Conservation (phyloP, 371 early-diverging fungal species). For the Mucor sp. region DNA sequence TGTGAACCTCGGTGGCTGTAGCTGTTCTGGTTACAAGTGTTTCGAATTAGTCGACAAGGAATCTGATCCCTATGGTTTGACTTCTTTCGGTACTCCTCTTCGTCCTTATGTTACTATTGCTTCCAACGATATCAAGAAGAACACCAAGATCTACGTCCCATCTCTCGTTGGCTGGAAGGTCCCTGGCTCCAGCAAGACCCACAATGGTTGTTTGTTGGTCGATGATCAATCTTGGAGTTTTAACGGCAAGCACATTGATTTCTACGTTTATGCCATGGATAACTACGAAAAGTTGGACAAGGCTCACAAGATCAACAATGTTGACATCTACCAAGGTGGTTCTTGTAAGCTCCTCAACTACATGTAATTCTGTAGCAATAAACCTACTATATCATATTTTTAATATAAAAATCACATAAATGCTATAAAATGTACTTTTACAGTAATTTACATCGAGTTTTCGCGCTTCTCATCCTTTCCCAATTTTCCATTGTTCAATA, state of each 20-base stretch:
- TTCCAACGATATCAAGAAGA: slow-evolving; percentile 46
- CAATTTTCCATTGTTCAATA: neutral
- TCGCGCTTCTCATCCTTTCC: neutral
- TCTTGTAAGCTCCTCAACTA: slow-evolving; percentile 49
- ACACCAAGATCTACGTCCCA: slow-evolving; percentile 55
- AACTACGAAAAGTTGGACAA: slow-evolving; percentile 43
- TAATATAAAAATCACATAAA: neutral
- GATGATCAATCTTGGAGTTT: slow-evolving; percentile 58
- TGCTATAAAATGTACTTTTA: neutral
- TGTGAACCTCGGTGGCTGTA: slow-evolving; percentile 52
- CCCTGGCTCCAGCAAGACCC: slow-evolving; percentile 43
- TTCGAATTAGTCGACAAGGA: slow-evolving; percentile 44
- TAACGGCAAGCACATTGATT: slow-evolving; percentile 45
- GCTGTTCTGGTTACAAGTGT: slow-evolving; percentile 48
- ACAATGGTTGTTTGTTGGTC: slow-evolving; percentile 54
- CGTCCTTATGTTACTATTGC: slow-evolving; percentile 51
- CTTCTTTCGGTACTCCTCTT: slow-evolving; percentile 46
- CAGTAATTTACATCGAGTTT: slow-evolving; percentile 1
- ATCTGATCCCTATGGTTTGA: slow-evolving; percentile 49
- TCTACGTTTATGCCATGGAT: slow-evolving; percentile 37
- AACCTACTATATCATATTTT: neutral
- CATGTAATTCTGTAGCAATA: slow-evolving; percentile 2
- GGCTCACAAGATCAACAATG: slow-evolving; percentile 30
- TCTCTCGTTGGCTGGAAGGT: slow-evolving; percentile 46
- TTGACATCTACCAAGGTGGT: slow-evolving; percentile 52